Conservation (phyloP, 192 early-diverging fungal species). For the Gonapodya sp. region DNA sequence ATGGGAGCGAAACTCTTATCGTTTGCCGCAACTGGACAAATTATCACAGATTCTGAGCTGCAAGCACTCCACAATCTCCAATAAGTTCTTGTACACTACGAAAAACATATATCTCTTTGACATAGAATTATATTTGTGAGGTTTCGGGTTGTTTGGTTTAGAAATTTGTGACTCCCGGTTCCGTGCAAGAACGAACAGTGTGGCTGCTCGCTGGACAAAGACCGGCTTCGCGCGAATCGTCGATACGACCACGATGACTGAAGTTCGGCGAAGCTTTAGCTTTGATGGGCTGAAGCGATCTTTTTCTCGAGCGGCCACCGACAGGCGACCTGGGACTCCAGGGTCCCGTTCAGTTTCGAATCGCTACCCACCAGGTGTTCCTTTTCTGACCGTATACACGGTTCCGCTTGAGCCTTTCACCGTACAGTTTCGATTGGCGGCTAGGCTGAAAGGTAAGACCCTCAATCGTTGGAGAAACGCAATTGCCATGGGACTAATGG, state of each 20-base stretch:
- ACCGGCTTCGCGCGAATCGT: no score
- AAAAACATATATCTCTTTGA: no score
- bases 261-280: not conserved
- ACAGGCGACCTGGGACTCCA: not conserved
- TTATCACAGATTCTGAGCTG: not conserved
- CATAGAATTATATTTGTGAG: no score
- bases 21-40: not conserved
- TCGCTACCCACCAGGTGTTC: not conserved
- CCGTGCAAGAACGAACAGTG: no score
- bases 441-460: not conserved
- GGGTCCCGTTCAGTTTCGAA: not conserved
- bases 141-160: no score
- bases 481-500: not conserved
- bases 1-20: not conserved
- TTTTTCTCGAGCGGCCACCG: not conserved
- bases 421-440: not conserved
- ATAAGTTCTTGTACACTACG: no score
- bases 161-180: no score
- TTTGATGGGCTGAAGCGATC: not conserved
- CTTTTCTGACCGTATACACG: not conserved
- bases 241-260: not conserved
- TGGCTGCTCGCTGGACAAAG: no score
- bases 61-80: no score
- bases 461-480: not conserved
- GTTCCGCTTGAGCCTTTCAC: slow-evolving; percentile 1